These are phyloP conservation scores for Lachnellula willkommii DNA, from an alignment of 2,329 filamentous ascomycete genomes.

Conservation along the genomic window DNA sequence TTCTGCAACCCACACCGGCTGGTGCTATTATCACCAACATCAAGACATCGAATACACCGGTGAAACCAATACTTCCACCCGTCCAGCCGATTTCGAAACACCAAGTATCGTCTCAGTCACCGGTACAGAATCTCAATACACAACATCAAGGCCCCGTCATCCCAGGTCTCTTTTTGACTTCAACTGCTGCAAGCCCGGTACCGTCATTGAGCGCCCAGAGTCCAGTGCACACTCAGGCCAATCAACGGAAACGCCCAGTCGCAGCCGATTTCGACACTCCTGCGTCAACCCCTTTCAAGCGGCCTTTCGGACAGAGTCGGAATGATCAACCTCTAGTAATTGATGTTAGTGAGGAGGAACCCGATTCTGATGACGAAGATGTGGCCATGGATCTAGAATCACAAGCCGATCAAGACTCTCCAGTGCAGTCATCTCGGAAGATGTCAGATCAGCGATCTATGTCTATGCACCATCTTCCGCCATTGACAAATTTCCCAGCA, in stretches of 20 bases:
- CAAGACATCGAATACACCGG: not conserved
- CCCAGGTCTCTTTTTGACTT: conserved; percentile 29
- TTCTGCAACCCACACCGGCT: conserved; percentile 3
- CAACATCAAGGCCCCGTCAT: conserved; percentile 12
- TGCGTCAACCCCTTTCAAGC: conserved; percentile 39
- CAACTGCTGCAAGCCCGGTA: conserved; percentile 10
- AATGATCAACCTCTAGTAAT: conserved; percentile 67
- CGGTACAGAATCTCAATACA: not conserved
- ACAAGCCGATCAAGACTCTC: conserved; percentile 44
- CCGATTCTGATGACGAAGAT: conserved; percentile 53
- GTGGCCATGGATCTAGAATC: conserved; percentile 60
- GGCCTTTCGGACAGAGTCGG: conserved; percentile 55
- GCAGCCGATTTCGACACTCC: conserved; percentile 67
- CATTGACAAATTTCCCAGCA: conserved; percentile 37
- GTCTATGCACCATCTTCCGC: conserved; percentile 41
- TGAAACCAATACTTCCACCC: not conserved
- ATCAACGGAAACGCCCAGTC: conserved; percentile 52
- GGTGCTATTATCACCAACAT: not conserved
- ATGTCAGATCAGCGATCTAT: conserved; percentile 18
- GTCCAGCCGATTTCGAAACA: not conserved
- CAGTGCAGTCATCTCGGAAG: conserved; percentile 16
- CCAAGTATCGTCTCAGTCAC: not conserved
- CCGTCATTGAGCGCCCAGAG: conserved; percentile 3
- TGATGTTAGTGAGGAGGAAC: conserved; percentile 73
- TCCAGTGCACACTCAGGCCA: conserved; percentile 1